phyloP scores from a whole-genome alignment of 805 yeast species.

The Spathaspora sp. region DNA sequence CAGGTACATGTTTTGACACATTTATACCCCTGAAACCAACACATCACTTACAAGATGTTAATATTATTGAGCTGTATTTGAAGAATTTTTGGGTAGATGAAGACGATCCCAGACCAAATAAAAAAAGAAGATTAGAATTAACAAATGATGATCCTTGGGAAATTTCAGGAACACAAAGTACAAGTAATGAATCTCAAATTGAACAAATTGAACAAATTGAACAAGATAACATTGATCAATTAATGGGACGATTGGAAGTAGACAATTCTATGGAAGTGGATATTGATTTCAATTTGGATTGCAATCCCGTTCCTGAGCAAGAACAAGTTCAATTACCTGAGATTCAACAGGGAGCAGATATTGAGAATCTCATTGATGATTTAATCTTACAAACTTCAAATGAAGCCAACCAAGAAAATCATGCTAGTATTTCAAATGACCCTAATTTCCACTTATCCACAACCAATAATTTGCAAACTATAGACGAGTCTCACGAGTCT shows the following conservation, averaged over 20 bases:
- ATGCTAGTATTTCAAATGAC: slow-evolving; percentile 3
- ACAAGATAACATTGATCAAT: not conserved
- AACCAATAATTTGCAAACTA: not conserved
- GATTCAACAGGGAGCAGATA: not conserved
- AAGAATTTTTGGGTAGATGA: slow-evolving; percentile 10
- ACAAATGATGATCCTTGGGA: slow-evolving; percentile 9
- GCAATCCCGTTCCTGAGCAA: not conserved
- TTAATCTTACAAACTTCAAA: slow-evolving; percentile 1
- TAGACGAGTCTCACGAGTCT: not conserved
- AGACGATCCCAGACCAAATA: slow-evolving; percentile 5
- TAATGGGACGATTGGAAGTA: not conserved
- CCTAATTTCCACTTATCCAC: slow-evolving; percentile 5
- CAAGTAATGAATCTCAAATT: not conserved
- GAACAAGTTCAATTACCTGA: not conserved
- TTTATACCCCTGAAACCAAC: not conserved
- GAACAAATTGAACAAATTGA: not conserved
- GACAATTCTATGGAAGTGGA: slow-evolving; percentile 5
- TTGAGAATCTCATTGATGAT: slow-evolving; percentile 2
- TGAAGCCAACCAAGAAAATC: not conserved
- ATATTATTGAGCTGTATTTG: slow-evolving; percentile 24
- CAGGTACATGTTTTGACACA: not conserved
- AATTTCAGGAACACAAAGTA: slow-evolving; percentile 7
- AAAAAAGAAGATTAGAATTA: slow-evolving; percentile 15
- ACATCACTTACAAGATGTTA: slow-evolving; percentile 17
- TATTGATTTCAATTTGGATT: slow-evolving; percentile 1